Conservation (phyloP, 1,284 basidiomycete species). For the Ustilago loliicola region DNA sequence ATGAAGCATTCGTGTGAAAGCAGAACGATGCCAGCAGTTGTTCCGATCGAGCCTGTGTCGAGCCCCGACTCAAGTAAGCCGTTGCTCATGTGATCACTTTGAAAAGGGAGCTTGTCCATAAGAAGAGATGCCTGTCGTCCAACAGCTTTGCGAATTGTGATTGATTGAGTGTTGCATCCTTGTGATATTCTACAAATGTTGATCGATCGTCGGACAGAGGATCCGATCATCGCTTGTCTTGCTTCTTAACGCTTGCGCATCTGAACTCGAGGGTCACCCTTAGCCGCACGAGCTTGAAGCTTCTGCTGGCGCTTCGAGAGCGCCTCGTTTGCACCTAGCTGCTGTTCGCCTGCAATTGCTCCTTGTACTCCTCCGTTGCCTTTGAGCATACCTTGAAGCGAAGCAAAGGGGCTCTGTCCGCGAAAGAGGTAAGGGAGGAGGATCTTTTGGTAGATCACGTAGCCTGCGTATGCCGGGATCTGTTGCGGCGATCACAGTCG, state of each 20-base stretch:
- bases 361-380: slow-evolving; percentile 5
- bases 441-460: slow-evolving; percentile 63
- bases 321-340: slow-evolving; percentile 15
- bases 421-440: slow-evolving; percentile 64
- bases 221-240: background rate
- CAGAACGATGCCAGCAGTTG: too few species aligned
- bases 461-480: slow-evolving; percentile 70
- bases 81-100: too few species aligned
- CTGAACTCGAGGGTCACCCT: slow-evolving; percentile 60
- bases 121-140: too few species aligned
- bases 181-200: background rate
- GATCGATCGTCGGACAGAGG: background rate
- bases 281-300: slow-evolving; percentile 63
- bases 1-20: too few species aligned
- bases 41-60: too few species aligned
- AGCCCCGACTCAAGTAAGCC: too few species aligned
- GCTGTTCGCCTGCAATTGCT: slow-evolving; percentile 24
- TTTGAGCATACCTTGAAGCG: slow-evolving; percentile 27
- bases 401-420: slow-evolving; percentile 51
- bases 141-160: too few species aligned
- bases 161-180: background rate
- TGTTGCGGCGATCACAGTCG: slow-evolving; percentile 15
- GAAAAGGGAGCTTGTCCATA: too few species aligned
- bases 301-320: slow-evolving; percentile 67
- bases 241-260: slow-evolving; percentile 36